These are phyloP conservation scores for Chlamydomonas sphaeroides DNA, from an alignment of 139 green algal species.

Conservation along the genomic window DNA sequence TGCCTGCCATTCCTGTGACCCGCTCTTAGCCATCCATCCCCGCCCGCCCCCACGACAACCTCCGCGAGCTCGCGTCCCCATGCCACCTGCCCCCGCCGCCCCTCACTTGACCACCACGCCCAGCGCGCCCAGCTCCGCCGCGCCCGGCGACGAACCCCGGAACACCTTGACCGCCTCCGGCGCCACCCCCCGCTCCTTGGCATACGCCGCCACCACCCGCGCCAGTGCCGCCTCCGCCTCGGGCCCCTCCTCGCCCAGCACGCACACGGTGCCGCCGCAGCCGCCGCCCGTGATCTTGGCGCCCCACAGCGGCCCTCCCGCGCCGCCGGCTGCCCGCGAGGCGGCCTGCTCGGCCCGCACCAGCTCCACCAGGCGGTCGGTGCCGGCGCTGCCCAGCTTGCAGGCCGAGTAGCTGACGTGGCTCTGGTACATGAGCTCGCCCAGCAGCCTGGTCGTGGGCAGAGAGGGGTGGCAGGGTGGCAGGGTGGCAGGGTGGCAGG, in stretches of 20 bases:
- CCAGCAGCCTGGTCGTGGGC: conserved; percentile 62
- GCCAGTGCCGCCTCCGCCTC: conserved; percentile 37
- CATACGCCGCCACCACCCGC: conserved; percentile 18
- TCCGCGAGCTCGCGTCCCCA: too few species aligned
- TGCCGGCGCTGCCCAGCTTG: conserved; percentile 75
- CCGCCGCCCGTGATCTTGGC: conserved; percentile 97
- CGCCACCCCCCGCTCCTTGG: background rate
- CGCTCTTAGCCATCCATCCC: too few species aligned
- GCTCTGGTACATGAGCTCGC: conserved; percentile 92
- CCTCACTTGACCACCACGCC: background rate
- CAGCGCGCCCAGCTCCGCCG: conserved; percentile 9
- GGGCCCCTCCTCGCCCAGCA: conserved; percentile 61
- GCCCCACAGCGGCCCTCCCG: conserved; percentile 74
- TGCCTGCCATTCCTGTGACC: too few species aligned
- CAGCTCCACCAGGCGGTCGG: conserved; percentile 70
- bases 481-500: background rate
- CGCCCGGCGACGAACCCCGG: conserved; percentile 19
- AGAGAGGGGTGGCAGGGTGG: background rate
- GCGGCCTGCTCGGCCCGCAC: conserved; percentile 61
- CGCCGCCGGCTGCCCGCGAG: conserved; percentile 15
- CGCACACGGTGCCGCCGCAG: conserved; percentile 86
- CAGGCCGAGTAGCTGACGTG: conserved; percentile 78
- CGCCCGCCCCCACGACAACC: too few species aligned
- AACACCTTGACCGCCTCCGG: conserved; percentile 9
- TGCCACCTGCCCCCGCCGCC: too few species aligned